Conservation (phyloP, 345 rosid genomes). For the Reutealis trisperma region DNA sequence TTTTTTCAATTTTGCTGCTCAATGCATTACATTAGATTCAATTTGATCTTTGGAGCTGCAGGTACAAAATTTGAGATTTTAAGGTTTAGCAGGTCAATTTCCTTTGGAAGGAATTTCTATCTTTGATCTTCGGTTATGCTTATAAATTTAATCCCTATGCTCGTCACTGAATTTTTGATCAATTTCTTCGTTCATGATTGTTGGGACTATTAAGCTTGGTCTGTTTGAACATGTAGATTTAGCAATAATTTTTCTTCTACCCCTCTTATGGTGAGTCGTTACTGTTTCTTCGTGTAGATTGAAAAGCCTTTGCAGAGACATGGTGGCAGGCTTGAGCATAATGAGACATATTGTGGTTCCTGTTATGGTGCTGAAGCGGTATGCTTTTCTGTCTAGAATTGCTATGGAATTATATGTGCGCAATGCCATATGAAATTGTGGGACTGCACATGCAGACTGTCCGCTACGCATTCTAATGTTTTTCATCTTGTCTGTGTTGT, state of each 20-base stretch:
- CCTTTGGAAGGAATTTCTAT: not conserved
- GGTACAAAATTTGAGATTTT: not conserved
- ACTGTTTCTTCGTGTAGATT: slow-evolving; percentile 50
- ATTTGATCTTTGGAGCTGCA: not conserved
- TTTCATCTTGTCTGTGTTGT: not conserved
- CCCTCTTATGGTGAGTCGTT: not conserved
- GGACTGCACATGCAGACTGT: not conserved
- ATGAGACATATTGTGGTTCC: slow-evolving; percentile 93
- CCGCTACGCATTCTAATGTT: not conserved
- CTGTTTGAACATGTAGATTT: not conserved
- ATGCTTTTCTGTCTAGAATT: slow-evolving; percentile 26
- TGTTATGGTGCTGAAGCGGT: slow-evolving; percentile 92
- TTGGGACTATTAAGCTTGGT: not conserved
- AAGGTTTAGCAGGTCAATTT: not conserved
- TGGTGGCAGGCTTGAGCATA: slow-evolving; percentile 97
- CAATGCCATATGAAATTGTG: not conserved
- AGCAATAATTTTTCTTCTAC: not conserved
- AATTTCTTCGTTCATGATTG: not conserved
- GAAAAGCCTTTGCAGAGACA: slow-evolving; percentile 93
- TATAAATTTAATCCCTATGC: not conserved
- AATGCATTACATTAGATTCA: not conserved
- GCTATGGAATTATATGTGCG: not conserved
- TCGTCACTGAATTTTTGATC: not conserved
- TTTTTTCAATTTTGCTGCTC: not conserved
- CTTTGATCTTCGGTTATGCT: not conserved